Base-by-base conservation (phyloP, 257 asterid species). In the Dorcoceras hygrometricum region DNA sequence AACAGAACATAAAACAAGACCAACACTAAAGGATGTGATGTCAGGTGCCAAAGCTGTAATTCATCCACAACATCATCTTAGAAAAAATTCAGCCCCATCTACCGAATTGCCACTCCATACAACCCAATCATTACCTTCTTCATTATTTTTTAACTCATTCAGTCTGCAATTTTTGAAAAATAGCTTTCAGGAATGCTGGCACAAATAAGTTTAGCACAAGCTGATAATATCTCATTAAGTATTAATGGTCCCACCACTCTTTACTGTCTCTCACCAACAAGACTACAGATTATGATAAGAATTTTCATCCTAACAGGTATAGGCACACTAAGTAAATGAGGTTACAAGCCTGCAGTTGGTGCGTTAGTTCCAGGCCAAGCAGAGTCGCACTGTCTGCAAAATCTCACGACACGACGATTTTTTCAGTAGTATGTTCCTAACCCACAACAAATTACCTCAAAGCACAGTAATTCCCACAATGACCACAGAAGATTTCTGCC, bases 271-370 rank as follows among this genome's bases (percentile, higher is more conserved):
- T 18, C 4, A 51, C 20, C n/a, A 19, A 48, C 59, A 46, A 54
- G 53, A 43, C 50, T 14, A 16, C 54, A 46, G 20, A 46, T 46
- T 69, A 43, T 31, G 63, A 23, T 4, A 14, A 23, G 59, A 2
- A 20, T 8, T 26, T 50, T 73, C 69, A 19, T 6, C 67, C 51
- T 50, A 48, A 68, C 23, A 48, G 39, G 39, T 11, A 53, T 32
- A 12, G 26, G 51, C 18, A 24, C 32, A 5, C 31, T 48, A 23
- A 66, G 12, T 36, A 62, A 65, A 58, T 3, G 10, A 67, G 14
- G 66, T 9, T 62, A 63, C 60, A 8, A 59, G 46, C 43, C 12
- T 59, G 31, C 8, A 18, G 66, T 27, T 26, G 24, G 62, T 11
- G 16, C 63, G 23, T 32, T 46, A 18, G 54, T 46, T 2, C 8